A percentile compares a stretch with the other conserved stretches of the same genome.
Conservation (phyloP, 2,329 filamentous ascomycete genomes). For the Neonectria punicea region DNA sequence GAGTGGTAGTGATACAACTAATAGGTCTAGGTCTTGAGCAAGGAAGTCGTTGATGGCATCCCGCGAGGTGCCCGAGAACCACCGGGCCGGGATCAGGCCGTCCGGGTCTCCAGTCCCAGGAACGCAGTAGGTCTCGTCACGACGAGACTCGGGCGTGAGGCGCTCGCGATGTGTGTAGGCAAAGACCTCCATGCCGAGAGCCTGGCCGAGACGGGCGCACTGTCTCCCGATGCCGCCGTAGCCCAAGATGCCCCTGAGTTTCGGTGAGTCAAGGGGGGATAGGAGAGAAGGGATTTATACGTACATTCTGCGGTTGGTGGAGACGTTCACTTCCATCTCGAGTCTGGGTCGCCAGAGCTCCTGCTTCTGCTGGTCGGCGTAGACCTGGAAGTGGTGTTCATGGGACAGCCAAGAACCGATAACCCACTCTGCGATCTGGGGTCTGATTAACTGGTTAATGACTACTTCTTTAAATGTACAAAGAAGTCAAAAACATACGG, state of each 20-base stretch:
- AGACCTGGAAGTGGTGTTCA: conserved; percentile 46
- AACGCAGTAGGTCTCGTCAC: conserved; percentile 70
- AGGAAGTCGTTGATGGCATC: conserved; percentile 55
- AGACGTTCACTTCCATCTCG: conserved; percentile 44
- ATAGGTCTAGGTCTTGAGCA: conserved; percentile 53
- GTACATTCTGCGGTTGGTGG: conserved; percentile 49
- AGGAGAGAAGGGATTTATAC: conserved; percentile 2
- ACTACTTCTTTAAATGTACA: background rate
- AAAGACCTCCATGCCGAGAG: conserved; percentile 73
- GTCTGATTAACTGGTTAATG: conserved; percentile 30
- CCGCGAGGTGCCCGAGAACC: conserved; percentile 52
- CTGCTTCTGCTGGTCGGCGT: conserved; percentile 44
- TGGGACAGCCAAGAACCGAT: conserved; percentile 49
- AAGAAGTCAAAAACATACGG: conserved; percentile 48
- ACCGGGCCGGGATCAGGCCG: conserved; percentile 53
- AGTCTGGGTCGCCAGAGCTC: conserved; percentile 41
- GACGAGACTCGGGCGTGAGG: conserved; percentile 66
- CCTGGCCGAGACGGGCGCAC: conserved; percentile 59
- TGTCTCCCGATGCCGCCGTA: conserved; percentile 60
- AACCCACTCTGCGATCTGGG: conserved; percentile 56
- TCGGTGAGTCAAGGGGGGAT: background rate
- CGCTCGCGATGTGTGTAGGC: conserved; percentile 73
- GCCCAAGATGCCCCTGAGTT: conserved; percentile 51
- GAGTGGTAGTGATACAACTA: conserved; percentile 56
- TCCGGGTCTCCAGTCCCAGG: conserved; percentile 66